Base-by-base conservation (phyloP, 306 rosid species). In the Cucumis melo region DNA sequence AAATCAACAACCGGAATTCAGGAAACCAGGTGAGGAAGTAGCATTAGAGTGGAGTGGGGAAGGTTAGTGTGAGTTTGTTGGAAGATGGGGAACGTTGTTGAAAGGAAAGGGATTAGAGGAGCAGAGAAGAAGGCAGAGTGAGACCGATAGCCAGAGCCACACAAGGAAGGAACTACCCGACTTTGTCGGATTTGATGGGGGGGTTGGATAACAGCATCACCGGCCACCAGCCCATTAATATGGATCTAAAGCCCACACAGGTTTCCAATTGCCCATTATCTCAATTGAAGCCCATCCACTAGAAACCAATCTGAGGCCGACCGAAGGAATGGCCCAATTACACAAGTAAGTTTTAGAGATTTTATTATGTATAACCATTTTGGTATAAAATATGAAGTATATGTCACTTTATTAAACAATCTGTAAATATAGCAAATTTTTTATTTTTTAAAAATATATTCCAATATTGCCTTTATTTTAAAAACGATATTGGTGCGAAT, bases 1-100 rank as follows among this genome's bases (percentile, higher is more conserved):
- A 85, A 53, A 77, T 74, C 86, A 76, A 70, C 56, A 81, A 51
- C 82, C 60, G 73, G 50, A 82, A 55, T 67, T 78, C 53, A 81
- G 78, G 44, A 36, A n/a, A 55, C 3, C 29, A 20, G 59, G 16
- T 23, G 20, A 58, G 61, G 56, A 23, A 59, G 11, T 16, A 7
- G 64, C 76, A 78, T 64, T 66, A n/a, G 16, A 66, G 54, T 77
- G 0, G 58, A 8, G 8, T 36, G 5, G 32, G 51, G 4, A 64
- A 41, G 48, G 61, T 41, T 24, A n/a, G 2, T 61, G 13, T 6
- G 23, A 50, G 54, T 51, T 6, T 6, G 56, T 3, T 16, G 50
- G 80, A 77, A 63, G 12, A 50, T 77, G 80, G 20, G 24, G n/a
- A 46, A 16, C 78, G 29, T 56, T 15, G 70, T 61, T 48, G 16